Conservation (phyloP, 805 yeast genomes). For the Cephaloascus albidus region DNA sequence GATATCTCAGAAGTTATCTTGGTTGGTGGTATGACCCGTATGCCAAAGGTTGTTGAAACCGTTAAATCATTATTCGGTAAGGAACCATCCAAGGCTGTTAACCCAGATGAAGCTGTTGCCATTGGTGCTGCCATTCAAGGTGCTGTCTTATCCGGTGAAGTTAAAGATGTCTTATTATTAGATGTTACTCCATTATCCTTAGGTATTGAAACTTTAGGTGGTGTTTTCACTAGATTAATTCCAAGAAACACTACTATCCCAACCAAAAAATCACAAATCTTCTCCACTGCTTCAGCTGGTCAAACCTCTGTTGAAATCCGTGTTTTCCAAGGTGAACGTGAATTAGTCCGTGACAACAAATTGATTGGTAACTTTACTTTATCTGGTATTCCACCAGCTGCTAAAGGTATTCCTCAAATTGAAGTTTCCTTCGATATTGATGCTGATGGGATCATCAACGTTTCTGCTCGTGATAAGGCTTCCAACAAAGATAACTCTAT, state of each 20-base stretch:
- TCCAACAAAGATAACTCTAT: conserved; percentile 90
- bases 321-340: conserved; percentile 99
- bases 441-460: conserved; percentile 96
- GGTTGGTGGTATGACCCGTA: conserved; percentile 89
- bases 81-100: conserved; percentile 84
- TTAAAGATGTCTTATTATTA: conserved; percentile 79
- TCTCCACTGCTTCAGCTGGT: conserved; percentile 94
- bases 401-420: conserved; percentile 91
- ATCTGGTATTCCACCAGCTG: conserved; percentile 92
- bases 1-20: conserved; percentile 74
- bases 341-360: conserved; percentile 95
- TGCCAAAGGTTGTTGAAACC: conserved; percentile 79
- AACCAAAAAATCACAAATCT: conserved; percentile 91
- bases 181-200: conserved; percentile 87
- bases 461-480: conserved; percentile 88
- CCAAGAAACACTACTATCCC: conserved; percentile 95
- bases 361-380: conserved; percentile 94
- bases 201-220: conserved; percentile 98
- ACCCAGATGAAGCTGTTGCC: conserved; percentile 93
- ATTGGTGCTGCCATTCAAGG: conserved; percentile 98
- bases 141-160: conserved; percentile 92
- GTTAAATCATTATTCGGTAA: conserved; percentile 71
- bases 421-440: conserved; percentile 95
- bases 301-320: conserved; percentile 96
- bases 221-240: conserved; percentile 88